Evolutionary conservation across 164 flowering plant genomes (phyloP).

Genomic region (Pachysandra terminalis): DNA sequence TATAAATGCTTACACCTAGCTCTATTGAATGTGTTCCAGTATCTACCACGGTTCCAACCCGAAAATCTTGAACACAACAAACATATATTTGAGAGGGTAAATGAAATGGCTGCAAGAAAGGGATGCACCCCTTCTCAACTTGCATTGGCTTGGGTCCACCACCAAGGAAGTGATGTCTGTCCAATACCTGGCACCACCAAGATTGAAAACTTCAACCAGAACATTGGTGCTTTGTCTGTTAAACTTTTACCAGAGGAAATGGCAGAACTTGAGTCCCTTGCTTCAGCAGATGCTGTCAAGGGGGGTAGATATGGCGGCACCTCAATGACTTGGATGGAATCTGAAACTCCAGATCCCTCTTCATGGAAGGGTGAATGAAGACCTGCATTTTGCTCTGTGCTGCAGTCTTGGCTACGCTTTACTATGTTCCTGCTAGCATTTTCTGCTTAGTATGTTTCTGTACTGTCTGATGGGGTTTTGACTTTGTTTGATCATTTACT

Average conservation of each 20-base stretch:
- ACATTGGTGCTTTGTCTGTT: conserved; percentile 35
- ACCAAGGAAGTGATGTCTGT: conserved; percentile 35
- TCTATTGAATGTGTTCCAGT: neutral
- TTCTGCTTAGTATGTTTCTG: no score
- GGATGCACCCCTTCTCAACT: conserved; percentile 38
- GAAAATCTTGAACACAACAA: conserved; percentile 38
- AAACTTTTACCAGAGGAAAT: conserved; percentile 33
- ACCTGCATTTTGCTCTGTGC: neutral
- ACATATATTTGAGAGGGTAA: conserved; percentile 25
- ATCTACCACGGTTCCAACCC: conserved; percentile 31
- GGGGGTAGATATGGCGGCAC: conserved; percentile 25
- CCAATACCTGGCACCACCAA: conserved; percentile 46
- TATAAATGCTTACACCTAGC: neutral
- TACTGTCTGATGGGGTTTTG: no score
- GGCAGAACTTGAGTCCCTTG: conserved; percentile 42
- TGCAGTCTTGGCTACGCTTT: neutral
- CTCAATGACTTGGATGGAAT: conserved; percentile 18
- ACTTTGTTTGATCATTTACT: no score
- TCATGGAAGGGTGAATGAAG: conserved; percentile 29
- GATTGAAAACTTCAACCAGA: conserved; percentile 38
- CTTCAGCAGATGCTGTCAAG: conserved; percentile 30
- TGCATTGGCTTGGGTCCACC: conserved; percentile 41
- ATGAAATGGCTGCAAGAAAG: conserved; percentile 28
- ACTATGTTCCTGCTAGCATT: neutral
- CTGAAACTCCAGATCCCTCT: conserved; percentile 37